Evolutionary conservation across 148 eudicot genomes (phyloP).

Genomic region (Amaranthus hypochondriacus): DNA sequence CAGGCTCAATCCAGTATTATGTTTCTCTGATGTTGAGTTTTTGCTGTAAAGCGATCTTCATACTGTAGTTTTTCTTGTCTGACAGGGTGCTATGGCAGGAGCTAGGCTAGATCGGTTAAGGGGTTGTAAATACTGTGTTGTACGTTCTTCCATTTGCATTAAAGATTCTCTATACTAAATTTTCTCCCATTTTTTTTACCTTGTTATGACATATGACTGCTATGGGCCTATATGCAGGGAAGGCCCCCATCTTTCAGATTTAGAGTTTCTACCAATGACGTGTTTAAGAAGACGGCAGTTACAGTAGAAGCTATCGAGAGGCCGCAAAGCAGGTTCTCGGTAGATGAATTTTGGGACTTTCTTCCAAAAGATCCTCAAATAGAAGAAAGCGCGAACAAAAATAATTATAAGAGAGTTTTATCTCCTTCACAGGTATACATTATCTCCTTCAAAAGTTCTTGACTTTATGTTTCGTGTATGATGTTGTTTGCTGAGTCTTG

Average conservation of each 20-base stretch:
- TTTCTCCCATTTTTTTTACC: slow-evolving; percentile 7
- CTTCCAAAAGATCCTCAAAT: slow-evolving; percentile 55
- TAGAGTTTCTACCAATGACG: slow-evolving; percentile 55
- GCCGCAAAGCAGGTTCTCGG: slow-evolving; percentile 26
- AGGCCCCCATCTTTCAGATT: slow-evolving; percentile 65
- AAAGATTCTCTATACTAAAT: slow-evolving; percentile 21
- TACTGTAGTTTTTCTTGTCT: slow-evolving; percentile 7
- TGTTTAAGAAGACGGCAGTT: slow-evolving; percentile 64
- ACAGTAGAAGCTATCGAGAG: slow-evolving; percentile 53
- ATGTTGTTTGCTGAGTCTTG: background rate
- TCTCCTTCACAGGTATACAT: slow-evolving; percentile 63
- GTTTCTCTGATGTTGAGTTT: background rate
- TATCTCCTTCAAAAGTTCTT: background rate
- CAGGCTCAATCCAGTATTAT: slow-evolving; percentile 1
- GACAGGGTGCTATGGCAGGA: slow-evolving; percentile 41
- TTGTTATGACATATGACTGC: background rate
- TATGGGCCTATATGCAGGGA: slow-evolving; percentile 40
- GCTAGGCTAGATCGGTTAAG: slow-evolving; percentile 26
- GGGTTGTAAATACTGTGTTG: slow-evolving; percentile 69
- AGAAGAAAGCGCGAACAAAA: slow-evolving; percentile 35
- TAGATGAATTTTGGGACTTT: slow-evolving; percentile 69
- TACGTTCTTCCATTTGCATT: slow-evolving; percentile 38
- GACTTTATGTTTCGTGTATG: background rate
- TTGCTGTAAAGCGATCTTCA: background rate
- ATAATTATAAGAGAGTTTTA: slow-evolving; percentile 36